Evolutionary conservation across 768 basidiomycete genomes (phyloP), one percentile per base, ranked within the genome.

Genomic region (Mycena amicta): DNA sequence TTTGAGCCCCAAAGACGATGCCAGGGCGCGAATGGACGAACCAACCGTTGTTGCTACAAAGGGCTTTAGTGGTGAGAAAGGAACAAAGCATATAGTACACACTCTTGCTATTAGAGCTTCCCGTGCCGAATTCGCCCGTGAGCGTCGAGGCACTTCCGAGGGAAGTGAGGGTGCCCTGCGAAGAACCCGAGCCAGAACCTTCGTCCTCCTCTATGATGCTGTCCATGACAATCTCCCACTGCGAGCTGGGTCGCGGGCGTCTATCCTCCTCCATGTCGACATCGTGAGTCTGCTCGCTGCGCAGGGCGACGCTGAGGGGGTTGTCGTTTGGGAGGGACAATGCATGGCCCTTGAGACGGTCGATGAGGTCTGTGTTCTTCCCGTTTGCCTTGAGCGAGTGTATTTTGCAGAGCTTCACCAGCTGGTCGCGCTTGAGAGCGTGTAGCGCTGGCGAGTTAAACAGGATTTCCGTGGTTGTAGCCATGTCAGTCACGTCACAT

Each of bases 211-310:
- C 76, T 33, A 89, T 52, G n/a, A 64, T 92, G 57, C 84, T 83
- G 53, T 93, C 91, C 86, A 93, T 92, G n/a, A 92, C 83, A 58
- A 93, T 75, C 67, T 91, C 89, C 90, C 92, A 93, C 65, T 89
- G 87, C 65, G 90, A 88, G 66, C 89, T 90, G 0, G 88, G 88
- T 41, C 89, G 80, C 11, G 84, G 74, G 61, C 65, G 23, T 68
- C 63, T 50, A 71, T 66, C 66, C 13, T 74, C 68, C 3, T 74
- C 69, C 25, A 60, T 62, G 54, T 69, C 71, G 16, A 73, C 74
- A 41, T 64, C 62, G 26, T 67, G 67, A 50, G 64, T 58, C 20
- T 68, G 70, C 61, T 86, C 85, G 65, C 79, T 82, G 29, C 82
- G 76, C 2, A 78, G 71, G 8, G 85, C 85, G 26, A 87, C 74